A percentile compares a stretch with the other conserved stretches of the same genome.
phyloP scores from a whole-genome alignment of 1,284 basidiomycete species.

The Takashimella tepidaria region DNA sequence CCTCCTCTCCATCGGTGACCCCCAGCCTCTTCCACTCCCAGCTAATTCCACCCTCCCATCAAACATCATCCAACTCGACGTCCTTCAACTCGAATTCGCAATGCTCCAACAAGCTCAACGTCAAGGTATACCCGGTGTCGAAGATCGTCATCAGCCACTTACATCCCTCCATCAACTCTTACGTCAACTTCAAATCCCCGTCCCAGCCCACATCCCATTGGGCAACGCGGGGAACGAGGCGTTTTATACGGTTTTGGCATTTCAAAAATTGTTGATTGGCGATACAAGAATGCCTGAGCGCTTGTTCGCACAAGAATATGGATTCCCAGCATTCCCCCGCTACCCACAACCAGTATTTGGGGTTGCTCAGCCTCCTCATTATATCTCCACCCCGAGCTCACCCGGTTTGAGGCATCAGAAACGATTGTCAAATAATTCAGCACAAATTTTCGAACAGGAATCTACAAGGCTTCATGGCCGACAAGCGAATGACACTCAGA shows the following conservation, averaged over 20 bases:
- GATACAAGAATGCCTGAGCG: slow-evolving; percentile 38
- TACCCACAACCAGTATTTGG: slow-evolving; percentile 7
- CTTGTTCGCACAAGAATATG: slow-evolving; percentile 19
- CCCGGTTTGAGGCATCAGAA: slow-evolving; percentile 3
- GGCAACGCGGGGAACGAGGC: slow-evolving; percentile 49
- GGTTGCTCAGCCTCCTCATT: slow-evolving; percentile 3
- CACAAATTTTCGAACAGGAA: slow-evolving; percentile 1
- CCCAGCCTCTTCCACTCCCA: slow-evolving; percentile 26
- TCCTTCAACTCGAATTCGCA: slow-evolving; percentile 44
- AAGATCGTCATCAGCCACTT: slow-evolving; percentile 34
- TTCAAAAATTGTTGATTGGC: slow-evolving; percentile 47
- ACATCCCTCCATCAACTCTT: slow-evolving; percentile 35
- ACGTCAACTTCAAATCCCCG: slow-evolving; percentile 43
- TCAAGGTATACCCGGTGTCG: slow-evolving; percentile 30
- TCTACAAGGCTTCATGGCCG: slow-evolving; percentile 9
- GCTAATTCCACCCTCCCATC: slow-evolving; percentile 55
- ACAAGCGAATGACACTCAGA: slow-evolving; percentile 18
- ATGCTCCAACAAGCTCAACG: slow-evolving; percentile 37
- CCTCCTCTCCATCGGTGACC: slow-evolving; percentile 63
- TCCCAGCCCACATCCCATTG: slow-evolving; percentile 40
- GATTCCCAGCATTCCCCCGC: background rate
- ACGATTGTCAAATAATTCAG: slow-evolving; percentile 4
- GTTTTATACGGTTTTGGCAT: slow-evolving; percentile 47
- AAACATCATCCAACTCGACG: slow-evolving; percentile 68
- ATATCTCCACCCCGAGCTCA: slow-evolving; percentile 2